These are phyloP conservation scores for Phaeophleospora eucalypticola DNA, from an alignment of 2,329 filamentous ascomycete genomes.

Conservation along the genomic window DNA sequence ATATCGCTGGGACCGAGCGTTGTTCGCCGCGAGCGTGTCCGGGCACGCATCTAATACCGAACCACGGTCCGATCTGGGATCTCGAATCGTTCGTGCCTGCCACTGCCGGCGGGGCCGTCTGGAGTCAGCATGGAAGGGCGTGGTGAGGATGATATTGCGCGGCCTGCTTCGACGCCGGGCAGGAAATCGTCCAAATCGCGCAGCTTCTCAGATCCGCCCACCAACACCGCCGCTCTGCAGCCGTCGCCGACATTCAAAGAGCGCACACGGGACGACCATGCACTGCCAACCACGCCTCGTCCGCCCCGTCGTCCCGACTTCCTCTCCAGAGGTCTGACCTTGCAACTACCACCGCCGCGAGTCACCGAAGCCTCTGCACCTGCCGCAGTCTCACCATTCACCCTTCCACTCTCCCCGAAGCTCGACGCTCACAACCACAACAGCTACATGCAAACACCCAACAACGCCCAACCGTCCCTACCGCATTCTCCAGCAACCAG, in stretches of 20 bases:
- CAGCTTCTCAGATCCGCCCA: conserved; percentile 41
- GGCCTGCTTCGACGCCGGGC: conserved; percentile 1
- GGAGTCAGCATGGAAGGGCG: background rate
- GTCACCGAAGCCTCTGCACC: conserved; percentile 37
- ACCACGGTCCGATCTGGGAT: too few species aligned
- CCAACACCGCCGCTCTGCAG: conserved; percentile 39
- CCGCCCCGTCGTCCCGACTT: conserved; percentile 68
- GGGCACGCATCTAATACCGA: too few species aligned
- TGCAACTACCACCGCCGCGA: conserved; percentile 59
- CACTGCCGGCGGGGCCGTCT: background rate
- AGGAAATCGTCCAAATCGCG: conserved; percentile 29
- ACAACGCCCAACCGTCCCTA: background rate
- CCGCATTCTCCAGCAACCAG: conserved; percentile 71
- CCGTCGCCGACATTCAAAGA: conserved; percentile 44
- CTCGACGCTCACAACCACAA: conserved; percentile 77
- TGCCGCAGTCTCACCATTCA: conserved; percentile 29
- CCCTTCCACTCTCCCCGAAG: conserved; percentile 74
- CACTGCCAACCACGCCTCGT: conserved; percentile 36
- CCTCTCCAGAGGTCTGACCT: conserved; percentile 59
- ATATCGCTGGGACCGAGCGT: background rate
- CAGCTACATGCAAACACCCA: conserved; percentile 58
- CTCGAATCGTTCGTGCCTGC: too few species aligned
- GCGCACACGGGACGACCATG: conserved; percentile 41
- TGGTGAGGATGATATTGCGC: background rate
- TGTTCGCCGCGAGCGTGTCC: background rate